These are phyloP conservation scores for Wickerhamomyces chambardii DNA, from an alignment of 805 yeast species.

Conservation along the genomic window DNA sequence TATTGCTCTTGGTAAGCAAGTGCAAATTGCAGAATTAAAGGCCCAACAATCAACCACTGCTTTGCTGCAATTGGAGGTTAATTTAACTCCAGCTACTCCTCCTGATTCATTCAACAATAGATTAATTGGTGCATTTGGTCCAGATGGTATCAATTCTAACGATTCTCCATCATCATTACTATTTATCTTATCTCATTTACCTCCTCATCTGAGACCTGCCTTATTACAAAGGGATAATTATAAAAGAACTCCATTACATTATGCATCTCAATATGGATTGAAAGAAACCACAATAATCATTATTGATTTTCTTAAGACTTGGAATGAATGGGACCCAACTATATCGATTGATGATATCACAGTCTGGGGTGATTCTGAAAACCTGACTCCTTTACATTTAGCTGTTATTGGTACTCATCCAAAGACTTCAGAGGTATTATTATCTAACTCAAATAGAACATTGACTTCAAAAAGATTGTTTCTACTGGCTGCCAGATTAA, in stretches of 20 bases:
- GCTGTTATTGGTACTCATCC: slow-evolving; percentile 83
- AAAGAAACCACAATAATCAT: slow-evolving; percentile 51
- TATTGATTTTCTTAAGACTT: slow-evolving; percentile 42
- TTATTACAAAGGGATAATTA: slow-evolving; percentile 67
- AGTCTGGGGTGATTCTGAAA: slow-evolving; percentile 67
- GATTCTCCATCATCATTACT: slow-evolving; percentile 50
- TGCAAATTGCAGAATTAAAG: slow-evolving; percentile 17
- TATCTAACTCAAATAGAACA: slow-evolving; percentile 31
- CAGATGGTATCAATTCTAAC: slow-evolving; percentile 54
- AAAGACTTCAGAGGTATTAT: slow-evolving; percentile 51
- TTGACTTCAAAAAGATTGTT: slow-evolving; percentile 49
- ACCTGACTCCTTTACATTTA: slow-evolving; percentile 72
- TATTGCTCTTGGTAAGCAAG: slow-evolving; percentile 66
- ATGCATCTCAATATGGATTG: slow-evolving; percentile 82
- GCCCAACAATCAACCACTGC: slow-evolving; percentile 2
- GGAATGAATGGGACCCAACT: slow-evolving; percentile 46
- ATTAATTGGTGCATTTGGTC: slow-evolving; percentile 45
- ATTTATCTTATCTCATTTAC: slow-evolving; percentile 49
- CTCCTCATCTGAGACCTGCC: slow-evolving; percentile 40
- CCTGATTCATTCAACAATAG: slow-evolving; percentile 35
- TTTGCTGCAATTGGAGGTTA: slow-evolving; percentile 6
- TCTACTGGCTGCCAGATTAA: slow-evolving; percentile 50
- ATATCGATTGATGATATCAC: slow-evolving; percentile 46
- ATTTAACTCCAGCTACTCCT: slow-evolving; percentile 37
- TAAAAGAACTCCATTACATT: slow-evolving; percentile 80